Percentiles rank a stretch among this genome's conserved stretches.
Evolutionary conservation across 1,284 basidiomycete genomes (phyloP).

Genomic region (Cryptococcus jaspeensis): DNA sequence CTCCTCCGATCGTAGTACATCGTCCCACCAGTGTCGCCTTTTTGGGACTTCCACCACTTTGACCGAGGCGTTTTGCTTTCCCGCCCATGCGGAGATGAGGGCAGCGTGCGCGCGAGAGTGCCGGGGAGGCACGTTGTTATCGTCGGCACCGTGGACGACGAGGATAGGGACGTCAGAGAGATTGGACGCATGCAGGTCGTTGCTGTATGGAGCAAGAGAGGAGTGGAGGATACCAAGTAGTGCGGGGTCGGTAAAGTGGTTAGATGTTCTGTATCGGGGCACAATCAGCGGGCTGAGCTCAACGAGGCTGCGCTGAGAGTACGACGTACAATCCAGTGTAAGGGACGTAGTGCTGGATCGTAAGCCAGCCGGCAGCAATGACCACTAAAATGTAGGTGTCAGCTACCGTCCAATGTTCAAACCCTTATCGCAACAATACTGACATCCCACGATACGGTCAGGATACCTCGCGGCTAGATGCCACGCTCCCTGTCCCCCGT

Average conservation of each 20-base stretch:
- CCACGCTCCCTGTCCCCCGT: conserved; percentile 89
- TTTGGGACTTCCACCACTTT: conserved; percentile 43
- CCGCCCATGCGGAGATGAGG: conserved; percentile 33
- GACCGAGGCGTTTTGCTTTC: conserved; percentile 9
- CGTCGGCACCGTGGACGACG: conserved; percentile 70
- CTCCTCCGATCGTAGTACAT: conserved; percentile 39
- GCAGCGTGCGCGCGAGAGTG: conserved; percentile 38
- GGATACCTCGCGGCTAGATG: conserved; percentile 72
- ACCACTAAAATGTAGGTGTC: conserved; percentile 55
- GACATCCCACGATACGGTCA: conserved; percentile 63
- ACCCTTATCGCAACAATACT: conserved; percentile 3
- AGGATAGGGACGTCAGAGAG: conserved; percentile 64
- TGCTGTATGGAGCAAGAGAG: conserved; percentile 75
- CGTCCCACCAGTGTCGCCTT: conserved; percentile 50
- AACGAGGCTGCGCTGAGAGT: not conserved
- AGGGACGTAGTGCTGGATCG: conserved; percentile 79
- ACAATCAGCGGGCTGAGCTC: not conserved
- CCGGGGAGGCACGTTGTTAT: conserved; percentile 47
- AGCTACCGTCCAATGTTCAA: too few species aligned
- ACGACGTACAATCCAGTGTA: conserved; percentile 59
- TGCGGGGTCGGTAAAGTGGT: conserved; percentile 72
- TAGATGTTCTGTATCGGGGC: conserved; percentile 24
- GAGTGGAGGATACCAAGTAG: conserved; percentile 68
- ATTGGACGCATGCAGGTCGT: conserved; percentile 79
- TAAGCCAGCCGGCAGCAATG: conserved; percentile 73